Evolutionary conservation across 495 filamentous ascomycete genomes (phyloP).

Genomic region (Amphirosellinia nigrospora): DNA sequence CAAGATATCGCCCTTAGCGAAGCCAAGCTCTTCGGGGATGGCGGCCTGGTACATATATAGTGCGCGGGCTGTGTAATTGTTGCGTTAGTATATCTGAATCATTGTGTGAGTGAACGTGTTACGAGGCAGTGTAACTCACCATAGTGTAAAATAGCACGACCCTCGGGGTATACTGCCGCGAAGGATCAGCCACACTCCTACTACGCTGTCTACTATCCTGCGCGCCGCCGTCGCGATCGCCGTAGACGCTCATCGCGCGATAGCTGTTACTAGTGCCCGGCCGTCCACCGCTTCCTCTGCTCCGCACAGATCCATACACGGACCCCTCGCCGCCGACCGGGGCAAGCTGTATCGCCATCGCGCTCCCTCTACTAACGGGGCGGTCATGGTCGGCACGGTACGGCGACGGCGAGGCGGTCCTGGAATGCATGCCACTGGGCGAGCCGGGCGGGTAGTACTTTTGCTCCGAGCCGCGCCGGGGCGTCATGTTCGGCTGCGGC

Average conservation of each 20-base stretch:
- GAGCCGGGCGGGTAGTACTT: slow-evolving; percentile 64
- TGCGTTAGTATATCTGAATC: slow-evolving; percentile 31
- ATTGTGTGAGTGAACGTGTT: neutral
- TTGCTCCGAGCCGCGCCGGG: slow-evolving; percentile 62
- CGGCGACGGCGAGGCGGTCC: slow-evolving; percentile 64
- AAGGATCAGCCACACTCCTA: slow-evolving; percentile 77
- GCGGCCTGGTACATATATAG: slow-evolving; percentile 93
- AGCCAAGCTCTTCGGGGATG: slow-evolving; percentile 93
- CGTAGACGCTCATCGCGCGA: slow-evolving; percentile 67
- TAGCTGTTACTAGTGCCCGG: slow-evolving; percentile 45
- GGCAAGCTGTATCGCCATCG: slow-evolving; percentile 83
- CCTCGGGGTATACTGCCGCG: slow-evolving; percentile 81
- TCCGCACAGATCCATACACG: slow-evolving; percentile 52
- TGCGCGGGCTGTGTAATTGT: slow-evolving; percentile 71
- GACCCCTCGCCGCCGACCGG: slow-evolving; percentile 43
- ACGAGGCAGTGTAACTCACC: slow-evolving; percentile 62
- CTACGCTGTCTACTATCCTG: slow-evolving; percentile 69
- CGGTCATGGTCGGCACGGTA: slow-evolving; percentile 58
- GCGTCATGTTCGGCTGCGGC: slow-evolving; percentile 37
- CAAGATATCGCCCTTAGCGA: slow-evolving; percentile 89
- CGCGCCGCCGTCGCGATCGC: slow-evolving; percentile 51
- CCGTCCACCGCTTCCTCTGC: slow-evolving; percentile 45
- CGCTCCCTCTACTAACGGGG: slow-evolving; percentile 66
- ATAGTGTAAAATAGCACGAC: slow-evolving; percentile 86
- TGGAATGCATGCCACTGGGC: slow-evolving; percentile 53